Conservation (phyloP, 331 rosid species). For the Quercus tomentella region DNA sequence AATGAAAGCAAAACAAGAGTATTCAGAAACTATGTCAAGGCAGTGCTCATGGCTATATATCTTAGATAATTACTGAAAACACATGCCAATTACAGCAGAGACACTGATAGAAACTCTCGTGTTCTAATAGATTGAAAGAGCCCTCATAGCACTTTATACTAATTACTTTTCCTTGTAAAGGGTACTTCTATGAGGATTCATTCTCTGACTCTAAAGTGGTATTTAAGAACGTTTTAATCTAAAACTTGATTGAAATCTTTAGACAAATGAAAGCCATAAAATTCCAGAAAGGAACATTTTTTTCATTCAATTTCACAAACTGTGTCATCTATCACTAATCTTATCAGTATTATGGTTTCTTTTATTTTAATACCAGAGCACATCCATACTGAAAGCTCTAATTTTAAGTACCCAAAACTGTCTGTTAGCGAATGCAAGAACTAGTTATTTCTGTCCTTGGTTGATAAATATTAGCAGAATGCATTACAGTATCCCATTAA, state of each 20-base stretch:
- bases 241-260: not conserved
- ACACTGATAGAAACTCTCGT: not conserved
- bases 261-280: not conserved
- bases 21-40: not conserved
- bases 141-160: not conserved
- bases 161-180: not conserved
- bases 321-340: too few relatives aligned
- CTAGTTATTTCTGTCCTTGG: not conserved
- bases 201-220: not conserved
- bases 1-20: constrained; percentile 1
- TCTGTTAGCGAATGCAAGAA: not conserved
- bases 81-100: not conserved
- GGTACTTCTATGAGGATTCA: not conserved
- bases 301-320: not conserved
- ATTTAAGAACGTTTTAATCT: not conserved
- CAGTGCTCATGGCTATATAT: not conserved
- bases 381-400: not conserved
- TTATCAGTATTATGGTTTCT: not conserved
- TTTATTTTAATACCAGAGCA: not conserved
- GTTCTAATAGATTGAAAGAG: not conserved
- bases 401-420: not conserved
- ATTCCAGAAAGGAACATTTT: not conserved
- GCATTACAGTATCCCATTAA: not conserved
- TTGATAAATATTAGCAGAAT: not conserved
- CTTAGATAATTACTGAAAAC: not conserved